Base-by-base conservation (phyloP, 352 stramenopile species). In the Phytophthora idaei region DNA sequence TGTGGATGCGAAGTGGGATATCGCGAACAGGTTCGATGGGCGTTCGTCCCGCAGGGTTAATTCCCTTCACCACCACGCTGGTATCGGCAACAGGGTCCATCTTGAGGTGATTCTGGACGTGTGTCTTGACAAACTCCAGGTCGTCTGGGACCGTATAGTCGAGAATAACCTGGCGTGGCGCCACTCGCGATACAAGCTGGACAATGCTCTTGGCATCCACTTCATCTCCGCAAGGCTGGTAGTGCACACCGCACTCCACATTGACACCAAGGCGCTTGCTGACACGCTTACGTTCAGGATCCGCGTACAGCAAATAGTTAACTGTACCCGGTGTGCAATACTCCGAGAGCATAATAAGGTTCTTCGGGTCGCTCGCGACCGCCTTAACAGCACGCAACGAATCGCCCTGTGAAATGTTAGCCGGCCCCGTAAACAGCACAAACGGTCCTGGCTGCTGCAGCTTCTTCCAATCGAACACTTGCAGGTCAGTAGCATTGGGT, bases 141-240 rank as follows among this genome's bases (percentile, higher is more conserved):
- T 94, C 85, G 4, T 87, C 81, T 28, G 78, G 57, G 11, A 85
- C 63, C 3, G 48, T 70, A 31, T 84, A 83, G 53, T 93, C 85
- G n/a, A 96, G 65, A 57, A 94, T 42, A 11, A 93, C 78, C 27
- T 94, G 84, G 9, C 72, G 73, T 1, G 89, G 84, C 1, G 69
- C 66, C 27, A 92, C 76, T 29, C 80, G 74, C 5, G 80, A 77
- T 21, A 79, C 81, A 5, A 96, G 71, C 45, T 93, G 85, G 29
- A 94, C 84, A 37, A 95, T 93, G 45, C 85, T 94, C 62, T 90
- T 93, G 2, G 87, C 78, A 42, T 95, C 89, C 10, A 93, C 82
- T 77, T 96, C 89, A 64, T 96, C 87, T 8, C 87, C 75, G 44
- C 85, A 93, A 37, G 89, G 89, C 37, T 95, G 90, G 31, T 92